phyloP scores from a whole-genome alignment of 1,284 basidiomycete species.

The Baeospora myosura region DNA sequence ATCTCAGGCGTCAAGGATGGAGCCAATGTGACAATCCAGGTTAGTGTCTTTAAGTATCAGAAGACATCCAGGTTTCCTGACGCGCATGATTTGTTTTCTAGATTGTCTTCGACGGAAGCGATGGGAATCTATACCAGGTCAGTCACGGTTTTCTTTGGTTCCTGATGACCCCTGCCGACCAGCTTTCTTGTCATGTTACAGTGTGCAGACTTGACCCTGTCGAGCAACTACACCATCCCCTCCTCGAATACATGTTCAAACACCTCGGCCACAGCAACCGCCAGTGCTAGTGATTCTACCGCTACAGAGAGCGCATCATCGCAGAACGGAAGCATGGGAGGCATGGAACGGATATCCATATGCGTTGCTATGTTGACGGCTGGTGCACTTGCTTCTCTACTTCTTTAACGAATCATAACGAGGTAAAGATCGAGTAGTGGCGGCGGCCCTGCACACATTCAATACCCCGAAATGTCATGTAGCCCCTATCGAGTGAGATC shows the following conservation, averaged over 20 bases:
- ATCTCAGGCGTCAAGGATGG: constrained; percentile 40
- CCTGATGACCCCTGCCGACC: background rate
- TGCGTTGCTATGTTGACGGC: background rate
- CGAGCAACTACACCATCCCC: constrained; percentile 36
- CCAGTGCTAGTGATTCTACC: constrained; percentile 7
- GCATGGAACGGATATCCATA: background rate
- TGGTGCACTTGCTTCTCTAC: background rate
- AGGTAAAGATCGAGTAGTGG: too few relatives aligned
- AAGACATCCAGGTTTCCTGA: background rate
- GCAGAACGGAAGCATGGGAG: background rate
- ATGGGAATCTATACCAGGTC: constrained; percentile 64
- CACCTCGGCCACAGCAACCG: constrained; percentile 17
- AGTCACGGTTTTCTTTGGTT: constrained; percentile 9
- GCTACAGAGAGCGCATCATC: constrained; percentile 5
- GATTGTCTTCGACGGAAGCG: constrained; percentile 56
- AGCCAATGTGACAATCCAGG: constrained; percentile 36
- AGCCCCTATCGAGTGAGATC: too few relatives aligned
- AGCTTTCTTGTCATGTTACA: constrained; percentile 24
- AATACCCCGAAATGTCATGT: too few relatives aligned
- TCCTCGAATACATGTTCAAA: constrained; percentile 22
- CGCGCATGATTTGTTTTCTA: constrained; percentile 13
- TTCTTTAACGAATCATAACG: too few relatives aligned
- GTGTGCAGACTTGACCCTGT: constrained; percentile 69
- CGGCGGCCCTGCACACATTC: too few relatives aligned
- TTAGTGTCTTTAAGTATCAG: constrained; percentile 2